Conservation (phyloP, 2,329 filamentous ascomycete genomes). For the Epichloe sylvatica region DNA sequence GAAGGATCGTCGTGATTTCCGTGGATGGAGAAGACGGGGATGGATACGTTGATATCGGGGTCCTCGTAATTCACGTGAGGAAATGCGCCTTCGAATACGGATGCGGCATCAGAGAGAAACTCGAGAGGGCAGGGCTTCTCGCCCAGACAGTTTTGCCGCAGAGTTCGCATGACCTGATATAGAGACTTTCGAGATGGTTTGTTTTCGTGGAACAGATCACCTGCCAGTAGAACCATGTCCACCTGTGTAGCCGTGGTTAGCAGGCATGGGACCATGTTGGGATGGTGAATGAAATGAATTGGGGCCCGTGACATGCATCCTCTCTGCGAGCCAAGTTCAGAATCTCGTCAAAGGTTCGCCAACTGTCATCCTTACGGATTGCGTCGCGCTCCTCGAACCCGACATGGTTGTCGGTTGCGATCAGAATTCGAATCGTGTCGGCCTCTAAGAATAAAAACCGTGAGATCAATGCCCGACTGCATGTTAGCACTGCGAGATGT, state of each 20-base stretch:
- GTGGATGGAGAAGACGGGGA: slow-evolving; percentile 95
- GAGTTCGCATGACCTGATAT: slow-evolving; percentile 92
- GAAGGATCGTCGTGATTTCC: slow-evolving; percentile 97
- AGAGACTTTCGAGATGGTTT: slow-evolving; percentile 91
- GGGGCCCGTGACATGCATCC: slow-evolving; percentile 41
- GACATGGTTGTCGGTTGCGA: slow-evolving; percentile 96
- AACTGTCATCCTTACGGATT: slow-evolving; percentile 92
- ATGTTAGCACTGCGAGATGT: background rate
- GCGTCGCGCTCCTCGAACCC: slow-evolving; percentile 89
- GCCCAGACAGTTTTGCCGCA: slow-evolving; percentile 85
- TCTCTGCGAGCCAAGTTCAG: slow-evolving; percentile 74
- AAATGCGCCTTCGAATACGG: slow-evolving; percentile 81
- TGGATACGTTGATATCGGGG: slow-evolving; percentile 89
- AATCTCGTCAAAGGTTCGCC: slow-evolving; percentile 90
- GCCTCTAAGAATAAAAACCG: slow-evolving; percentile 26
- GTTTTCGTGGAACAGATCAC: slow-evolving; percentile 96
- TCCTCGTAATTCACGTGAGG: slow-evolving; percentile 97
- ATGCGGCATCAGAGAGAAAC: slow-evolving; percentile 82
- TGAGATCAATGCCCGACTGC: background rate
- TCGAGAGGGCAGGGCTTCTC: slow-evolving; percentile 93
- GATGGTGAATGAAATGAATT: background rate
- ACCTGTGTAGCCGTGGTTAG: slow-evolving; percentile 32
- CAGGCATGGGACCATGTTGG: background rate
- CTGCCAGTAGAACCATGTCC: slow-evolving; percentile 91
- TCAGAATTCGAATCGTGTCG: slow-evolving; percentile 86